Percentiles rank a stretch among this genome's conserved stretches.
Evolutionary conservation across 1,284 basidiomycete genomes (phyloP).

Genomic region (Neolentinus lepideus): DNA sequence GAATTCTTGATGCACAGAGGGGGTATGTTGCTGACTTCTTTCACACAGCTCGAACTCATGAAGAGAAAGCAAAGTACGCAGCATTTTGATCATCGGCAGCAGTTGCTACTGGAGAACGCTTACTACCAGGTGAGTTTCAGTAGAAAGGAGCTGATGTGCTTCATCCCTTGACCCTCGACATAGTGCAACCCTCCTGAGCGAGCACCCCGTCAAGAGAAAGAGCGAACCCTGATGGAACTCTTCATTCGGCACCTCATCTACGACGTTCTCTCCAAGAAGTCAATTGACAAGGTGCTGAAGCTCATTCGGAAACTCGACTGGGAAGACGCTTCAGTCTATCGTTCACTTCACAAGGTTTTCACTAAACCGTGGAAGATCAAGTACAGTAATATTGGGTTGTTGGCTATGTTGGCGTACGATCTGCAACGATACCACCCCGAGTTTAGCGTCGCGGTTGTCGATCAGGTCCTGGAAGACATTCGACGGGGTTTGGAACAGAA

Average conservation of each 20-base stretch:
- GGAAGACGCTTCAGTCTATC: constrained; percentile 64
- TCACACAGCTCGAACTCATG: constrained; percentile 81
- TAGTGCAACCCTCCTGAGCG: constrained; percentile 97
- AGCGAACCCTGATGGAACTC: constrained; percentile 82
- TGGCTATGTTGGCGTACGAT: constrained; percentile 93
- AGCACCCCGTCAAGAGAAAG: constrained; percentile 77
- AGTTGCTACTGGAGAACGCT: constrained; percentile 91
- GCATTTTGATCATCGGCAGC: constrained; percentile 88
- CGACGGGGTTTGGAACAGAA: constrained; percentile 90
- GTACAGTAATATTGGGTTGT: constrained; percentile 83
- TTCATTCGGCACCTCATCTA: constrained; percentile 93
- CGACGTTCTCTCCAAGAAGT: constrained; percentile 85
- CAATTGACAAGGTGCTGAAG: constrained; percentile 89
- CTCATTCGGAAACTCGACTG: constrained; percentile 92
- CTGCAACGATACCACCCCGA: constrained; percentile 88
- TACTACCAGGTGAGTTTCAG: constrained; percentile 78
- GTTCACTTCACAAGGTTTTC: constrained; percentile 72
- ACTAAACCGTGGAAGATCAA: constrained; percentile 97
- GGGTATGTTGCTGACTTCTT: constrained; percentile 8
- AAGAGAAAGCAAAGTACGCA: constrained; percentile 88
- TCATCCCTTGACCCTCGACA: constrained; percentile 6
- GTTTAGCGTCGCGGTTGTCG: constrained; percentile 85
- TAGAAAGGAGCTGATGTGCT: background rate
- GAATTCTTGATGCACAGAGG: background rate
- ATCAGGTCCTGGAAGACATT: constrained; percentile 92